phyloP scores from a whole-genome alignment of 2,329 filamentous ascomycete species.

The Exophiala spinifera region DNA sequence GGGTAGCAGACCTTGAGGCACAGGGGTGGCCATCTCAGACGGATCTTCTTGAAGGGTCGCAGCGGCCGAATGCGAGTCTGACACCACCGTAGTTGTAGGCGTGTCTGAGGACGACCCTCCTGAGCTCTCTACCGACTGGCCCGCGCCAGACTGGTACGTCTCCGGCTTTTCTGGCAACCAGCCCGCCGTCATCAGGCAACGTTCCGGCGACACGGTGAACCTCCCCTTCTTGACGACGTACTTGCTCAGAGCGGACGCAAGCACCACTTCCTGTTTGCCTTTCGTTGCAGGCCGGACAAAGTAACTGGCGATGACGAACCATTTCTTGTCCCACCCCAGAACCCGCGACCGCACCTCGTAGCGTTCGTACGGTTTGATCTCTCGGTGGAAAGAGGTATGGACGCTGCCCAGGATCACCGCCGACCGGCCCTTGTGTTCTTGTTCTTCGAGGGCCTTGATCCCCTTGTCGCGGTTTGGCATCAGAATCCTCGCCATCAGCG shows the following conservation, averaged over 20 bases:
- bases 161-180: slow-evolving; percentile 72
- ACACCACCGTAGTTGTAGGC: not conserved
- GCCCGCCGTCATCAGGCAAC: slow-evolving; percentile 67
- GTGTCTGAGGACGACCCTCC: slow-evolving; percentile 8
- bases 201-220: slow-evolving; percentile 78
- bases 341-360: slow-evolving; percentile 74
- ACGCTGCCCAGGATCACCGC: slow-evolving; percentile 70
- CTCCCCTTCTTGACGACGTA: slow-evolving; percentile 81
- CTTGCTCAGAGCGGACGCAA: slow-evolving; percentile 71
- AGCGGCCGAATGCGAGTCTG: not conserved
- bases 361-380: slow-evolving; percentile 65
- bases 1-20: slow-evolving; percentile 13
- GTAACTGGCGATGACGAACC: slow-evolving; percentile 73
- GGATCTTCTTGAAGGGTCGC: too few species aligned
- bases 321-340: slow-evolving; percentile 75
- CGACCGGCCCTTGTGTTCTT: slow-evolving; percentile 45
- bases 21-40: slow-evolving; percentile 9
- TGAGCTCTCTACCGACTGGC: slow-evolving; percentile 4
- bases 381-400: slow-evolving; percentile 68
- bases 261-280: slow-evolving; percentile 54
- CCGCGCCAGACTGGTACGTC: slow-evolving; percentile 37
- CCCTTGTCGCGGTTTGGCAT: slow-evolving; percentile 54
- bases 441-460: slow-evolving; percentile 49
- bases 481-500: slow-evolving; percentile 69
- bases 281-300: slow-evolving; percentile 56